Base-by-base conservation (phyloP, 2,329 filamentous ascomycete genomes). In the Paracoccidioides brasiliensis region DNA sequence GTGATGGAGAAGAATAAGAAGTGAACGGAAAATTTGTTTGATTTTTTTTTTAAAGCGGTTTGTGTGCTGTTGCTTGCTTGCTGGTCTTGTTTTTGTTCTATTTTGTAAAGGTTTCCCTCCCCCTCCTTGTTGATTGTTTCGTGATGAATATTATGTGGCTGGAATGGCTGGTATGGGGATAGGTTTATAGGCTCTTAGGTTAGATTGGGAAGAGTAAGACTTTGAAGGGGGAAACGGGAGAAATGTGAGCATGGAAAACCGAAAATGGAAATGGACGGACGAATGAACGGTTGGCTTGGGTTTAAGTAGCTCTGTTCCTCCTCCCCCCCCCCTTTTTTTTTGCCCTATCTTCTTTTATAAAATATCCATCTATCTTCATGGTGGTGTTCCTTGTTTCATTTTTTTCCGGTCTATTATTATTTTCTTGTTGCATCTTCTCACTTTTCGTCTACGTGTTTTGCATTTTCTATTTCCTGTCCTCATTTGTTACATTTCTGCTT, bases 1-100 rank as follows among this genome's bases (percentile, higher is more conserved):
- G 58, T 66, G 30, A 59, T 76, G 43, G 67, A 71, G 56, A 74
- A 77, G 56, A 81, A 82, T 63, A 81, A 82, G 52, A 57, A 56
- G 42, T 42, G 35, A 51, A 30, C 48, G n/a, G 45, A 54, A 42
- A 48, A 15, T 15, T 44, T n/a, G 42, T 8, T n/a, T 44, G n/a
- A 8, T 22, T 51, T 28, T 57, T 56, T 56, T 33, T 54, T 53
- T 37, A 37, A 10, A 37, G 35, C 7, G 35, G 35, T 37, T 37
- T 6, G 35, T 37, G 6, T 37, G 10, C 10, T 37, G 10, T 7
- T 37, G 6, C 10, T 37, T 37, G 9, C 9, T 37, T 37, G 10
- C 22, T 22, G 22, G 22, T 22, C 22, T 22, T 22, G 22, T 1
- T 22, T 22, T 22, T 22, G 22, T 22, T 22, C 22, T 22, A 22